Conservation (phyloP, 129 eudicot genomes). For the Artemisia annua region DNA sequence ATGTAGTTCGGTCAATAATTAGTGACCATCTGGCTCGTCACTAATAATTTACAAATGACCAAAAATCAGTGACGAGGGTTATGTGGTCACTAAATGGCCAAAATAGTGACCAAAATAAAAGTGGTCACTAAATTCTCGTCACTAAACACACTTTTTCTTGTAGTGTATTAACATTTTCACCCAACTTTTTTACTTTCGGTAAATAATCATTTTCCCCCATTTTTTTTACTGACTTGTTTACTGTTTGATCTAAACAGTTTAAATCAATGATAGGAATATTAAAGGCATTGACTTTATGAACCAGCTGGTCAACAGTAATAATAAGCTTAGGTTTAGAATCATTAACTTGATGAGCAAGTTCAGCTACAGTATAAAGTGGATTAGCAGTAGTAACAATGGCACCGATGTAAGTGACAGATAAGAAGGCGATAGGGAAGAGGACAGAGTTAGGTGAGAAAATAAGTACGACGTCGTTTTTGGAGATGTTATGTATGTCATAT, state of each 20-base stretch:
- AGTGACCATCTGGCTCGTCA: too few relatives aligned
- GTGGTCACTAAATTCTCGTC: too few relatives aligned
- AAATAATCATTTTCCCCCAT: too few relatives aligned
- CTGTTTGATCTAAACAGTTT: constrained; percentile 8
- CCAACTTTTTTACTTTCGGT: too few relatives aligned
- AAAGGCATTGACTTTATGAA: constrained; percentile 29
- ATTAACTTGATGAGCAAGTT: constrained; percentile 34
- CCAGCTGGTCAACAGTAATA: constrained; percentile 28
- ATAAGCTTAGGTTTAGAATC: constrained; percentile 36
- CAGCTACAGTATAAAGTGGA: constrained; percentile 34
- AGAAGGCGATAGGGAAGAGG: constrained; percentile 36
- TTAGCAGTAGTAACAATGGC: constrained; percentile 45
- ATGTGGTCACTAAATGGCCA: too few relatives aligned
- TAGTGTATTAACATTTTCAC: too few relatives aligned
- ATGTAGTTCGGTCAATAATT: too few relatives aligned
- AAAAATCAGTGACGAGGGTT: too few relatives aligned
- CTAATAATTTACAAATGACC: too few relatives aligned
- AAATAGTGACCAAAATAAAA: too few relatives aligned
- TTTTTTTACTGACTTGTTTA: constrained; percentile 3
- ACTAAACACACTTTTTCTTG: too few relatives aligned
- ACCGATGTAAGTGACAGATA: constrained; percentile 37
- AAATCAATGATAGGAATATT: constrained; percentile 16
- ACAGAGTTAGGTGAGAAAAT: constrained; percentile 47
- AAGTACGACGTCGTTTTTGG: constrained; percentile 43
- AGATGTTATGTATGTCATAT: constrained; percentile 13